phyloP scores from a whole-genome alignment of 2,329 filamentous ascomycete genomes.

The Cercospora canescens region DNA sequence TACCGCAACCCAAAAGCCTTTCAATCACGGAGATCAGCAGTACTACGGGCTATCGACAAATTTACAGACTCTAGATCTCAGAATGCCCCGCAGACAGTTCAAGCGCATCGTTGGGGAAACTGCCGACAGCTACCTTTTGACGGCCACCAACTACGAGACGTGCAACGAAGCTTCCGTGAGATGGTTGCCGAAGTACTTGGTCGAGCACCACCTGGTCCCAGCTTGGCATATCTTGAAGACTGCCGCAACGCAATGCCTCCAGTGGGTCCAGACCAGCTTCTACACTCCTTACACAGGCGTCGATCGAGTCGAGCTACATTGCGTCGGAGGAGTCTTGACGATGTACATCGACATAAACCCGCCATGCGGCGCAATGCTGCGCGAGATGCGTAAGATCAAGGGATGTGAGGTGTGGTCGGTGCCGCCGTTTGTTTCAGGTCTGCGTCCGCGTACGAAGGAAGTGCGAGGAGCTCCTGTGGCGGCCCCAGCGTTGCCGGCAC shows the following conservation, averaged over 20 bases:
- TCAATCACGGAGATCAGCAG: not conserved
- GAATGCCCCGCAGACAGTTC: not conserved
- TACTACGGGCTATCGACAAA: not conserved
- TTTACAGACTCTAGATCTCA: not conserved
- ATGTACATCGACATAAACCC: slow-evolving; percentile 5
- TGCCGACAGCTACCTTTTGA: not conserved
- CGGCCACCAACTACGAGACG: not conserved
- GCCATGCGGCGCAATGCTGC: not conserved
- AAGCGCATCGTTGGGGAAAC: not conserved
- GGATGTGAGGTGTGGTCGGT: not conserved
- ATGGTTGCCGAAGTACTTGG: not conserved
- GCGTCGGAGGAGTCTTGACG: not conserved
- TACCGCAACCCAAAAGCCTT: not conserved
- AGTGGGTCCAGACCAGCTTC: not conserved
- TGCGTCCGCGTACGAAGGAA: not conserved
- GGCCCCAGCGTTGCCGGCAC: not conserved
- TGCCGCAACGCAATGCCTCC: not conserved
- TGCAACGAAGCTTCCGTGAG: not conserved
- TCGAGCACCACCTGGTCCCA: not conserved
- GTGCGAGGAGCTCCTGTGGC: not conserved
- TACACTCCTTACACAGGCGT: not conserved
- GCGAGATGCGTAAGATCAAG: not conserved
- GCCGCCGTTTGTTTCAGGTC: not conserved
- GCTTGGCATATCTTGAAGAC: not conserved
- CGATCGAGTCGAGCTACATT: slow-evolving; percentile 1